A percentile compares a stretch with the other conserved stretches of the same genome.
Conservation (phyloP, 2,329 filamentous ascomycete species). For the Daldinia eschscholtzii region DNA sequence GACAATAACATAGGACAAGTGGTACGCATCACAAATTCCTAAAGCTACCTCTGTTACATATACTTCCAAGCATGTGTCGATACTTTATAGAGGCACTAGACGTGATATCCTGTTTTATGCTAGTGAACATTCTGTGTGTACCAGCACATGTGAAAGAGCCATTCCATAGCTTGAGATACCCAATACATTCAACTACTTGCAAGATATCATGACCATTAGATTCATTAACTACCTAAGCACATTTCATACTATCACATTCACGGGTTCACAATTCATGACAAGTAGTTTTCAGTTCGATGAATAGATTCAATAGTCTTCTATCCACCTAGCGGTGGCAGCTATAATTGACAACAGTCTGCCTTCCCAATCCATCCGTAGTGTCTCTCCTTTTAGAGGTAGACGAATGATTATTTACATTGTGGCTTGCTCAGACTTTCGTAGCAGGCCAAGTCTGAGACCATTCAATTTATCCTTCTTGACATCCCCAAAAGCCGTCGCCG, state of each 20-base stretch:
- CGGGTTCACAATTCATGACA: background rate
- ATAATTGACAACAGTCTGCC: conserved; percentile 39
- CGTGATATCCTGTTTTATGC: background rate
- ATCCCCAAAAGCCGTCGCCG: conserved; percentile 43
- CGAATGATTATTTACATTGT: conserved; percentile 30
- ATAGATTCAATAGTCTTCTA: conserved; percentile 69
- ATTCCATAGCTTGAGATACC: background rate
- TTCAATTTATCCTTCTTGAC: conserved; percentile 37
- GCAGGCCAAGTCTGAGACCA: conserved; percentile 29
- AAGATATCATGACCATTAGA: background rate
- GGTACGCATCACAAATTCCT: background rate
- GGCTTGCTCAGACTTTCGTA: conserved; percentile 33
- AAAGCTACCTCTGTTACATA: no score
- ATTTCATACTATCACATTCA: background rate
- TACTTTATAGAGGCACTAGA: no score
- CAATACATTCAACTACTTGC: background rate
- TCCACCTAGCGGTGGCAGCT: conserved; percentile 50
- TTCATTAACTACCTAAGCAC: background rate
- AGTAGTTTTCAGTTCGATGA: conserved; percentile 45
- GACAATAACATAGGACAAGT: background rate
- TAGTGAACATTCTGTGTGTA: no score
- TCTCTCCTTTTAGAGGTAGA: conserved; percentile 47
- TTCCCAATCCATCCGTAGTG: conserved; percentile 41
- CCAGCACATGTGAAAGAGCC: background rate
- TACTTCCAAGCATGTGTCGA: no score